These are phyloP conservation scores for Papiliotrema fonsecae DNA, from an alignment of 1,284 basidiomycete species.

Conservation along the genomic window DNA sequence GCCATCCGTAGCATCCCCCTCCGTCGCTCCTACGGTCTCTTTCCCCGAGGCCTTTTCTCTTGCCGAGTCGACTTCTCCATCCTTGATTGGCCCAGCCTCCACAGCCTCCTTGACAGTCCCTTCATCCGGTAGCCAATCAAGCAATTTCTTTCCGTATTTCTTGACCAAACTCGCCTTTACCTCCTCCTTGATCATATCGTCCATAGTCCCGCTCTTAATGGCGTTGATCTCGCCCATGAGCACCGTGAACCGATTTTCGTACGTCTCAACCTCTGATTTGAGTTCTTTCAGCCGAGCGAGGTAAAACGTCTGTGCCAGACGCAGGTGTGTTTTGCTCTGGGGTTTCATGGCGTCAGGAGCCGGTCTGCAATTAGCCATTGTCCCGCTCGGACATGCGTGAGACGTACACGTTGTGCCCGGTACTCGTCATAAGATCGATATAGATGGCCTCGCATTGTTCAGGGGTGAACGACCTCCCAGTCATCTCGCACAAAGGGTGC, in stretches of 20 bases:
- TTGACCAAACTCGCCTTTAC: slow-evolving; percentile 40
- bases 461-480: slow-evolving; percentile 63
- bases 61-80: slow-evolving; percentile 2
- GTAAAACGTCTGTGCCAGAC: slow-evolving; percentile 69
- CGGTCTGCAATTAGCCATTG: slow-evolving; percentile 23
- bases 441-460: slow-evolving; percentile 65
- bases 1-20: too few species aligned
- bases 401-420: slow-evolving; percentile 62
- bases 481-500: slow-evolving; percentile 38
- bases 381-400: neutral
- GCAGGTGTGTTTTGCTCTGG: slow-evolving; percentile 55
- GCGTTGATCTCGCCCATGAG: slow-evolving; percentile 53
- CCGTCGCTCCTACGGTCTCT: too few species aligned
- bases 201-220: slow-evolving; percentile 65
- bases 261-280: slow-evolving; percentile 60
- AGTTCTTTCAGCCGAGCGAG: slow-evolving; percentile 64
- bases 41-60: too few species aligned
- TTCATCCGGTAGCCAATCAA: slow-evolving; percentile 39
- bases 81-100: slow-evolving; percentile 16
- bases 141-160: slow-evolving; percentile 37
- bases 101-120: slow-evolving; percentile 27
- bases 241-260: slow-evolving; percentile 67
- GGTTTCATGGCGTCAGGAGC: slow-evolving; percentile 36
- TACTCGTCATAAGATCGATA: slow-evolving; percentile 61
- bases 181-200: slow-evolving; percentile 54